Conservation (phyloP, 2,329 filamentous ascomycete species). For the Aspergillus jensenii region DNA sequence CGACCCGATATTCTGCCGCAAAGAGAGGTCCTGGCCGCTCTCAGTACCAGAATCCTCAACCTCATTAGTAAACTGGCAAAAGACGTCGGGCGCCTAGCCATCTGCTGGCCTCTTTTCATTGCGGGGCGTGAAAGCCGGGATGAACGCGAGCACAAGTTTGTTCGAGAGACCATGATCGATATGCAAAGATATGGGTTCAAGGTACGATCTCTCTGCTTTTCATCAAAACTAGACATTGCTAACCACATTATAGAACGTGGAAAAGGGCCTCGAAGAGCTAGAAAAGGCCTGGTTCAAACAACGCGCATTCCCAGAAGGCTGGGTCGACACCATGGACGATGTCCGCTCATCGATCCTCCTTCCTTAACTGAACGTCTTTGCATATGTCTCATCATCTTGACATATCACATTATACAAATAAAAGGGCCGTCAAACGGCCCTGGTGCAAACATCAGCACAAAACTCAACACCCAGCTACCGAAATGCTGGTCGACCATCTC, state of each 20-base stretch:
- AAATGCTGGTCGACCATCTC: too few species aligned
- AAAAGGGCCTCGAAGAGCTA: conserved; percentile 30
- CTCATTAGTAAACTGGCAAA: conserved; percentile 32
- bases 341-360: conserved; percentile 34
- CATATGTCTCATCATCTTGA: neutral
- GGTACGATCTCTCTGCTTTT: conserved; percentile 8
- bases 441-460: too few species aligned
- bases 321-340: conserved; percentile 33
- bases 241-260: conserved; percentile 25
- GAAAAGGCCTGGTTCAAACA: conserved; percentile 34
- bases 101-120: conserved; percentile 36
- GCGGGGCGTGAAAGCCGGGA: conserved; percentile 34
- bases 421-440: too few species aligned
- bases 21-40: conserved; percentile 26
- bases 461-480: neutral
- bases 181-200: conserved; percentile 31
- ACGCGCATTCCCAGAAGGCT: conserved; percentile 32
- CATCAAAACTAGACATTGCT: neutral
- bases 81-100: conserved; percentile 34
- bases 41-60: conserved; percentile 30
- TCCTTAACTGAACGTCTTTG: conserved; percentile 16
- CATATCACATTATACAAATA: neutral
- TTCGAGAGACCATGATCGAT: conserved; percentile 31
- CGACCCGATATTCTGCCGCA: conserved; percentile 29
- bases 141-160: conserved; percentile 28